Evolutionary conservation across 306 rosid genomes (phyloP), one percentile per base, ranked within the genome.

Genomic region (Dalbergia oliveri): DNA sequence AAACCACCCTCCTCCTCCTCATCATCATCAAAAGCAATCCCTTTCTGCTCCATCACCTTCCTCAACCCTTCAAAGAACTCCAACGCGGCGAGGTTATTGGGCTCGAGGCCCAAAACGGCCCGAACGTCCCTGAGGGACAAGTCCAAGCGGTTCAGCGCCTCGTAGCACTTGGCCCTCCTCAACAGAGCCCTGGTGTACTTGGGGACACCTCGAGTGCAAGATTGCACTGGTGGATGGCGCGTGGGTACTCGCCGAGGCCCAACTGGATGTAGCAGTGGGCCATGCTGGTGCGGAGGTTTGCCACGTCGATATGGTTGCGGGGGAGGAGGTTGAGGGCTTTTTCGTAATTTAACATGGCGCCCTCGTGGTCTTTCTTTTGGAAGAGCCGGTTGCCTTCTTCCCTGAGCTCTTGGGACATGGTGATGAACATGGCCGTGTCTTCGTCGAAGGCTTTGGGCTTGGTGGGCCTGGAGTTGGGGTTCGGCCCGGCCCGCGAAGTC

Each of bases 301-400:
- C 97, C n/a, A 91, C 89, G 59, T 94, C 97, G 50, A 91, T 91
- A 67, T 94, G 97, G 60, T 31, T 88, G 16, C 69, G 81, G 0
- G 98, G 97, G 4, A 94, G 85, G 23, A 94, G 95, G 54, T 88
- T 92, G 62, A 94, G 86, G 61, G 98, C 98, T 66, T 92, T 94
- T 47, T 91, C 95, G 74, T 85, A 94, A 74, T 92, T 92, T 69
- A 92, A 80, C 90, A 92, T 89, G 0, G 97, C 98, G 0, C 97
- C 98, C 72, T 92, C 94, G 13, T 86, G 72, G 45, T 94, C 98
- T 57, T 81, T 87, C 86, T 83, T 90, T 3, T 92, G 97, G 41
- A 88, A 94, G 8, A 92, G 91, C 26, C 57, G 83, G 81, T 86
- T 89, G 33, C 97, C 98, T 83, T 90, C 98, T 60, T 94, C 98